Evolutionary conservation across 805 yeast genomes (phyloP).

Genomic region (Teunomyces atbi): DNA sequence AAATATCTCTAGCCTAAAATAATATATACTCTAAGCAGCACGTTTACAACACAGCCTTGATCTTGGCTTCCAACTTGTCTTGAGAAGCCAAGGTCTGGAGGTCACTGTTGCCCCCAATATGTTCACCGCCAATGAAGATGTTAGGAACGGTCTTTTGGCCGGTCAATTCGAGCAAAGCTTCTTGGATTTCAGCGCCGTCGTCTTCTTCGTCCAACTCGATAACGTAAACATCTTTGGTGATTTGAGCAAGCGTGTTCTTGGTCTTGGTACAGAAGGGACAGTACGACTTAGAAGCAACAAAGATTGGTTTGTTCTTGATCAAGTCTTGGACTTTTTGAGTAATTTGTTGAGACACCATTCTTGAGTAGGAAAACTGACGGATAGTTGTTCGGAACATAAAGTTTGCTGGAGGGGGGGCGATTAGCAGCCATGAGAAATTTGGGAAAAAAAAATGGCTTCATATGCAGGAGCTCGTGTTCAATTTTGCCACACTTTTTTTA

Average conservation of each 20-base stretch:
- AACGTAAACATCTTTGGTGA: slow-evolving; percentile 47
- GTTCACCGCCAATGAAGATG: slow-evolving; percentile 85
- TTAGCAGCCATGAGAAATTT: background rate
- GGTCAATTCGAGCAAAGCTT: slow-evolving; percentile 69
- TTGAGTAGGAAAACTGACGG: slow-evolving; percentile 21
- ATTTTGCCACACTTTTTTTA: too few relatives aligned
- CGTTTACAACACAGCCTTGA: slow-evolving; percentile 37
- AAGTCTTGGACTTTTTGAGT: slow-evolving; percentile 58
- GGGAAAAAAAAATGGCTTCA: too few relatives aligned
- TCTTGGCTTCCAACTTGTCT: slow-evolving; percentile 54
- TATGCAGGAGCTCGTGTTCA: too few relatives aligned
- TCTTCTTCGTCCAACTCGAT: slow-evolving; percentile 52
- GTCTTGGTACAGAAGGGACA: slow-evolving; percentile 44
- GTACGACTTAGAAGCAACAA: slow-evolving; percentile 72
- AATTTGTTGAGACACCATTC: slow-evolving; percentile 60
- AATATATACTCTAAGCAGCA: background rate
- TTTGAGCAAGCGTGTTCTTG: slow-evolving; percentile 44
- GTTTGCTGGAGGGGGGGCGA: background rate
- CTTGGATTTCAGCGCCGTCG: slow-evolving; percentile 84
- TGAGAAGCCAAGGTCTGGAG: slow-evolving; percentile 65
- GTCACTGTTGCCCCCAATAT: slow-evolving; percentile 94
- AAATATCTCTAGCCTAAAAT: too few relatives aligned
- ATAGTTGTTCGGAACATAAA: slow-evolving; percentile 1
- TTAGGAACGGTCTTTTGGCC: slow-evolving; percentile 95
- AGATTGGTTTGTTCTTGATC: slow-evolving; percentile 63